Conservation (phyloP, 169 alveolate genomes). For the Eimeria acervulina region DNA sequence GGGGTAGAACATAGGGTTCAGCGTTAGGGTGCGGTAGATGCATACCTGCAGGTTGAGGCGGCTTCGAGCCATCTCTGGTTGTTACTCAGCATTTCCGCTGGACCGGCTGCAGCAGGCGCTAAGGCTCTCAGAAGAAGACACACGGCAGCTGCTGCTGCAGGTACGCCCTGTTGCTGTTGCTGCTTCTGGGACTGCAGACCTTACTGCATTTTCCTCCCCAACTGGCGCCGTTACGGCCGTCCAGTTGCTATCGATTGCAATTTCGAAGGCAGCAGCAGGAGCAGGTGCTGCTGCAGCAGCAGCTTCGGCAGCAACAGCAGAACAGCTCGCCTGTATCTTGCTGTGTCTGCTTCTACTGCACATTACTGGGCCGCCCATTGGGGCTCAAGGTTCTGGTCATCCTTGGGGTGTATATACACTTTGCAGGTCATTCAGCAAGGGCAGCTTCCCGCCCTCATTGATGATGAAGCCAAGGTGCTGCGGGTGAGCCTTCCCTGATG, state of each 20-base stretch:
- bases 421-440: constrained; percentile 41
- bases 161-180: constrained; percentile 2
- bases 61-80: not conserved
- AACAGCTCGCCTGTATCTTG: not conserved
- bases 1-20: not conserved
- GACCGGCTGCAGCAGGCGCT: constrained; percentile 59
- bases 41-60: constrained; percentile 58
- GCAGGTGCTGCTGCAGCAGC: constrained; percentile 2
- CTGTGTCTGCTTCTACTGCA: not conserved
- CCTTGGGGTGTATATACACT: not conserved
- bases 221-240: not conserved
- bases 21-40: not conserved
- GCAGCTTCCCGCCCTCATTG: constrained; percentile 44
- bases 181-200: not conserved
- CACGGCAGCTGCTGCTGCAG: constrained; percentile 47
- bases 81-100: constrained; percentile 59
- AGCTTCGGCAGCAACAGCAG: constrained; percentile 9
- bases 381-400: not conserved
- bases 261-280: not conserved
- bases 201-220: not conserved
- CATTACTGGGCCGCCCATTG: not conserved
- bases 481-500: constrained; percentile 25
- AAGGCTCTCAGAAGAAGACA: constrained; percentile 48
- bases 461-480: constrained; percentile 53
- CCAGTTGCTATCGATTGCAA: not conserved